Evolutionary conservation across 176 grass and related monocot species (phyloP), one percentile per base, ranked within the genome.

Genomic region (Ananas comosus): DNA sequence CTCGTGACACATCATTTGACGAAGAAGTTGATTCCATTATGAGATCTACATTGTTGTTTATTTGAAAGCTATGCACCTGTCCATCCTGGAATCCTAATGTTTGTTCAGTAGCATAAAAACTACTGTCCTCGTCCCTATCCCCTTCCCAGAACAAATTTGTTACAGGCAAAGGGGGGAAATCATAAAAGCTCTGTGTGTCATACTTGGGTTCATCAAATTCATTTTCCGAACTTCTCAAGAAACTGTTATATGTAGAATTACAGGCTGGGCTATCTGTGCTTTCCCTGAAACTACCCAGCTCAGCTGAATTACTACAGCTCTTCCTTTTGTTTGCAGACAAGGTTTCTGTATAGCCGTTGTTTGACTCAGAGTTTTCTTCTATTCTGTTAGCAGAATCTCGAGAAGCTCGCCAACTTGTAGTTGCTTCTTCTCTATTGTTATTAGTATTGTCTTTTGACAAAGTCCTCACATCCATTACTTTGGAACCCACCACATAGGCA

Each of bases 381-480:
- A 72, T 21, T 71, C 51, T 73, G 67, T 70, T 77, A 74, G 64
- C 22, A 69, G 48, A 53, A 54, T 84, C 51, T 73, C 73, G 22
- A 74, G 75, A 81, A 82, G 51, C 59, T 79, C 11, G 72, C 64
- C 70, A 76, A 70, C 76, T 88, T 74, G 72, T 87, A 70, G 64
- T 85, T 64, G 69, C 79, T 72, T 76, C 65, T 86, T 87, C 85
- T 72, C 50, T 42, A 78, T 48, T 69, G 57, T 70, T 63, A 48
- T 51, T 69, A 58, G 66, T 63, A 48, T 59, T 82, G 72, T 97
- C 94, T 81, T 90, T 97, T 10, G 94, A 81, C 54, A 69, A 53
- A 69, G 84, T 97, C 76, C 94, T 91, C 51, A 90, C 80, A 82
- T 97, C 94, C 94, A 97, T 97, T 68, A 93, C 79, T 74, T 89